Conservation (phyloP, 2,329 filamentous ascomycete genomes). For the Epichloe brachyelytri region DNA sequence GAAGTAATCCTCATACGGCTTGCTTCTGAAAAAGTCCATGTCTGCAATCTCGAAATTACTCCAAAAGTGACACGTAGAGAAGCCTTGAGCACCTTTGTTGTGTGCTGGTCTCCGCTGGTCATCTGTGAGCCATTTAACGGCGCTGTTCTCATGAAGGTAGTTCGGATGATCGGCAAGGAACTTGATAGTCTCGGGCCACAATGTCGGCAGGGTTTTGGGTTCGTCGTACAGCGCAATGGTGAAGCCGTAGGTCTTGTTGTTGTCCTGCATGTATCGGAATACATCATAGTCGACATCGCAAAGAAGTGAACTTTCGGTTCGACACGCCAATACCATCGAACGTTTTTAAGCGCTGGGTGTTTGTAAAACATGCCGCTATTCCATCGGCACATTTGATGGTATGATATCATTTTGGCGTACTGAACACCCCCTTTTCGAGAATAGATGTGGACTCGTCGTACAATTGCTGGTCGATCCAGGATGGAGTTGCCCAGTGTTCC, state of each 20-base stretch:
- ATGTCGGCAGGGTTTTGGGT: conserved; percentile 67
- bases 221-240: conserved; percentile 95
- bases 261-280: conserved; percentile 93
- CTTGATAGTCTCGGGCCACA: conserved; percentile 93
- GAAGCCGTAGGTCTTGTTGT: conserved; percentile 98
- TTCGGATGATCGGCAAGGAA: conserved; percentile 78
- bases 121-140: conserved; percentile 79
- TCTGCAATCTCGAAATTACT: conserved; percentile 96
- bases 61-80: conserved; percentile 99
- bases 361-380: conserved; percentile 98
- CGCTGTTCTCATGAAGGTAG: conserved; percentile 71
- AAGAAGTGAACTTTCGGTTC: conserved; percentile 98
- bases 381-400: conserved; percentile 99
- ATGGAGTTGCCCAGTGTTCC: conserved; percentile 85
- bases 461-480: conserved; percentile 83
- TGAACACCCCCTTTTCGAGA: conserved; percentile 72
- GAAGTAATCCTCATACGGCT: conserved; percentile 90
- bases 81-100: conserved; percentile 72
- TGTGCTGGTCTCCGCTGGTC: conserved; percentile 63
- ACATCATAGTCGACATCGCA: conserved; percentile 98
- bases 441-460: conserved; percentile 75
- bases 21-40: conserved; percentile 82
- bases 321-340: conserved; percentile 94
- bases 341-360: conserved; percentile 71
- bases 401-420: conserved; percentile 78